A percentile compares a stretch with the other conserved stretches of the same genome.
Evolutionary conservation across 2,329 filamentous ascomycete species (phyloP).

Genomic region (Pestalotiopsis sp.): DNA sequence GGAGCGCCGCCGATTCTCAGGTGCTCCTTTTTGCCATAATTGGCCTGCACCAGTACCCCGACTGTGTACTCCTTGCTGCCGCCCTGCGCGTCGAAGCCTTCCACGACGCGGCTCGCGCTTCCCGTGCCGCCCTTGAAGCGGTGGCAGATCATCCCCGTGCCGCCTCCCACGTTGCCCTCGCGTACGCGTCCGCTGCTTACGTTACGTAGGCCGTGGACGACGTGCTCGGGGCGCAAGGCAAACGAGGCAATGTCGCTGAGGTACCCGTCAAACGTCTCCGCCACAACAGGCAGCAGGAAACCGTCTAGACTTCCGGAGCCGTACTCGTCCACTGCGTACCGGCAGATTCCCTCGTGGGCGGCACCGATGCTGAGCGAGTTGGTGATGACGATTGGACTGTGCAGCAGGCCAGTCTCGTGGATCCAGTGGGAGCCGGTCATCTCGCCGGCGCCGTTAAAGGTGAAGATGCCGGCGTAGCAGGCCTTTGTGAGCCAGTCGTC

Average conservation of each 20-base stretch:
- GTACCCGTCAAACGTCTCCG: constrained; percentile 66
- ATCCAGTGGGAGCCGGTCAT: constrained; percentile 65
- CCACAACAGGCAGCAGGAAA: constrained; percentile 61
- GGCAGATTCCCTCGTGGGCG: constrained; percentile 60
- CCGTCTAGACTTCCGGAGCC: constrained; percentile 48
- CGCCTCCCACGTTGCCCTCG: constrained; percentile 67
- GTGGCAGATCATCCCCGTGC: constrained; percentile 70
- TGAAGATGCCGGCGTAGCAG: constrained; percentile 55
- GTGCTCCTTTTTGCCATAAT: constrained; percentile 62
- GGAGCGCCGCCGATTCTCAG: constrained; percentile 64
- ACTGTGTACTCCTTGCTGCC: constrained; percentile 54
- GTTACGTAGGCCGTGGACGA: constrained; percentile 54
- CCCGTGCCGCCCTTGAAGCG: constrained; percentile 70
- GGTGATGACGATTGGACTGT: constrained; percentile 63
- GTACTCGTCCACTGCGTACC: constrained; percentile 52
- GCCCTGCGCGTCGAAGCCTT: constrained; percentile 41
- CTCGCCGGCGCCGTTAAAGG: constrained; percentile 67
- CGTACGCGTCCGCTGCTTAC: constrained; percentile 53
- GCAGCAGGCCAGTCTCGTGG: constrained; percentile 61
- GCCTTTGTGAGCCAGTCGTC: constrained; percentile 45
- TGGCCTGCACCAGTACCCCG: constrained; percentile 65
- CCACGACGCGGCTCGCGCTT: constrained; percentile 60
- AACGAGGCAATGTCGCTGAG: constrained; percentile 61
- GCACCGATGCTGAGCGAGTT: constrained; percentile 60
- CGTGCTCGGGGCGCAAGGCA: constrained; percentile 54